Percentiles rank a stretch among this genome's conserved stretches.
Conservation (phyloP, 768 basidiomycete species). For the Multifurca ochricompacta region DNA sequence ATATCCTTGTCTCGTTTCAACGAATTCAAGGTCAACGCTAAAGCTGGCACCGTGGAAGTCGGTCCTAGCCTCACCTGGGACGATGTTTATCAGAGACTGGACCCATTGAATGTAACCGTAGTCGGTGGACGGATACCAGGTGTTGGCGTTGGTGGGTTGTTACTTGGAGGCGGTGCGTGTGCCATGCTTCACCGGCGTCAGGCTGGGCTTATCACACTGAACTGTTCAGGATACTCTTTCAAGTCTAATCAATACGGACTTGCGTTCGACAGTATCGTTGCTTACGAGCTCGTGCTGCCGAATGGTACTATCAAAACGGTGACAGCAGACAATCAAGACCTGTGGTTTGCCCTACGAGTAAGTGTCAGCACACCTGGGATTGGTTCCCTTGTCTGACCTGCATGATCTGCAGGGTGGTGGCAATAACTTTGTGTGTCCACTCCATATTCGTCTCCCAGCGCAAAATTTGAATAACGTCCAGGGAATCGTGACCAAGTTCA, state of each 20-base stretch:
- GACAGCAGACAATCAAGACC: constrained; percentile 6
- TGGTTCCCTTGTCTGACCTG: not conserved
- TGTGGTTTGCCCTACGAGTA: constrained; percentile 1
- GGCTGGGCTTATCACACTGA: too few relatives aligned
- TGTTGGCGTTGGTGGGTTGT: constrained; percentile 22
- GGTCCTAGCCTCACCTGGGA: constrained; percentile 22
- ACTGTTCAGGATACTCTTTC: constrained; percentile 1
- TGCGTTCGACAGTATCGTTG: constrained; percentile 16
- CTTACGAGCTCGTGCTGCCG: constrained; percentile 21
- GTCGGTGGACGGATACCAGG: constrained; percentile 21
- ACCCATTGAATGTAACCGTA: constrained; percentile 13
- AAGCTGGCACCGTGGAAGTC: constrained; percentile 9
- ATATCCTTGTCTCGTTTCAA: constrained; percentile 48
- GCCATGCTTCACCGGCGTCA: too few relatives aligned
- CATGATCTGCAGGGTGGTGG: not conserved
- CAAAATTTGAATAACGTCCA: not conserved
- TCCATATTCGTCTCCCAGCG: not conserved
- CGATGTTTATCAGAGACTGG: constrained; percentile 21
- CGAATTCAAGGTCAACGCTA: constrained; percentile 17
- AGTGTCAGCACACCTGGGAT: not conserved
- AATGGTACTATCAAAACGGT: constrained; percentile 14
- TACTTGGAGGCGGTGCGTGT: too few relatives aligned
- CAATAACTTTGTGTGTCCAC: too few relatives aligned
- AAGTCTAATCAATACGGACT: too few relatives aligned
- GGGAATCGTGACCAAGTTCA: not conserved